phyloP scores from a whole-genome alignment of 2,329 filamentous ascomycete genomes.

The Alternaria sp. region DNA sequence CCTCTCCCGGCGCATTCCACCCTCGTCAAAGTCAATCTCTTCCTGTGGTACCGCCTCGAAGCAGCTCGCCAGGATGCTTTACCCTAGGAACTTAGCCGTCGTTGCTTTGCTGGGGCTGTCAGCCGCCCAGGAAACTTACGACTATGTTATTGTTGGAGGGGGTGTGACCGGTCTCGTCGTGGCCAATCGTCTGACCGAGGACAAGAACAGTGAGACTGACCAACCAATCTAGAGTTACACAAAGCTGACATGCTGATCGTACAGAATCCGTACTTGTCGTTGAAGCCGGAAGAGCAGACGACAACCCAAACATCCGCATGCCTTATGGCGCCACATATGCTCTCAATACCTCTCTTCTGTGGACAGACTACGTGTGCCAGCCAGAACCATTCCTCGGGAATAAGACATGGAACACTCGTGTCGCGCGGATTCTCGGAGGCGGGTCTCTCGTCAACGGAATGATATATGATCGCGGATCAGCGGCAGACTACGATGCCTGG shows the following conservation, averaged over 20 bases:
- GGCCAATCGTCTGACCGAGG: conserved; percentile 30
- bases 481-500: conserved; percentile 61
- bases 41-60: neutral
- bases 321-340: conserved; percentile 30
- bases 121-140: conserved; percentile 24
- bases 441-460: conserved; percentile 45
- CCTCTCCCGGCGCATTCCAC: neutral
- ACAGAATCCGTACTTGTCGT: conserved; percentile 36
- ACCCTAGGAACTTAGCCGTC: conserved; percentile 18
- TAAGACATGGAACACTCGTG: conserved; percentile 21
- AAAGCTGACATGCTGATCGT: neutral
- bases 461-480: conserved; percentile 44
- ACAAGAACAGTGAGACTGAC: conserved; percentile 9
- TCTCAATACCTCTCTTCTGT: conserved; percentile 26
- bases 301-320: conserved; percentile 30
- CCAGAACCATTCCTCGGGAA: conserved; percentile 27
- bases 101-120: conserved; percentile 20
- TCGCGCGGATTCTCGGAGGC: conserved; percentile 31
- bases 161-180: conserved; percentile 35
- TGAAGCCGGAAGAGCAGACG: conserved; percentile 32
- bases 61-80: conserved; percentile 24
- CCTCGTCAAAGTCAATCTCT: neutral
- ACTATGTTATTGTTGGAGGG: conserved; percentile 39
- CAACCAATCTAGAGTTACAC: neutral
- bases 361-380: conserved; percentile 23